Base-by-base conservation (phyloP, 176 grass and related monocot genomes). In the Aegilops umbellulata region DNA sequence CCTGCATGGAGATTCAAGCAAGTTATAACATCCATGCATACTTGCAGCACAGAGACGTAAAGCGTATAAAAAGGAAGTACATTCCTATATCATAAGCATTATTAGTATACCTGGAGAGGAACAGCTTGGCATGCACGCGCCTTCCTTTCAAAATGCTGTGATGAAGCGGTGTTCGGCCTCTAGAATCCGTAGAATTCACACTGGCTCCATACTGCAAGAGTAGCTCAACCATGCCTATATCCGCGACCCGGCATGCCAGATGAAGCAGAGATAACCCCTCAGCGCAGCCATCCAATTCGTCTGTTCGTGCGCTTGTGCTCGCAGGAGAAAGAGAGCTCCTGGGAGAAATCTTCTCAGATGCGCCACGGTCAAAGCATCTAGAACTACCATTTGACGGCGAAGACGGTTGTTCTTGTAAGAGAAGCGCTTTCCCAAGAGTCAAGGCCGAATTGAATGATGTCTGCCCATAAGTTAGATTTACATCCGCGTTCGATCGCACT, bases 171-270 rank as follows among this genome's bases (percentile, higher is more conserved):
- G 92, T 91, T 24, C 89, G 76, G 2, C 92, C 88, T 74, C 85
- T 93, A 7, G 63, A 83, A 88, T 99, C 94, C 15, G 70, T 72
- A 60, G 89, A 83, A 83, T 99, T 99, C 58, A 92, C 72, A 78
- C 88, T 91, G 30, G 97, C 94, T 4, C 97, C 94, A 69, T 99
- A 99, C 77, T 99, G 97, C 88, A 99, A 62, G 41, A 99, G 92
- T 35, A 99, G 91, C 68, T 99, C 97, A 88, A 97, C 88, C 97
- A 99, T 97, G 12, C 97, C 94, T 36, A 99, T 79, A 69, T 99
- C 97, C 35, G 76, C 92, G 25, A 86, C 86, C 13, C 83, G 84
- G 57, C 97, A 99, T 46, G 97, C 97, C 69, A 99, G 82, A 83
- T 99, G 97, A 81, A 99, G 89, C 82, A 99, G 78, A 47, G 94